A percentile compares a stretch with the other conserved stretches of the same genome.
Evolutionary conservation across 257 asterid genomes (phyloP).

Genomic region (Striga asiatica): DNA sequence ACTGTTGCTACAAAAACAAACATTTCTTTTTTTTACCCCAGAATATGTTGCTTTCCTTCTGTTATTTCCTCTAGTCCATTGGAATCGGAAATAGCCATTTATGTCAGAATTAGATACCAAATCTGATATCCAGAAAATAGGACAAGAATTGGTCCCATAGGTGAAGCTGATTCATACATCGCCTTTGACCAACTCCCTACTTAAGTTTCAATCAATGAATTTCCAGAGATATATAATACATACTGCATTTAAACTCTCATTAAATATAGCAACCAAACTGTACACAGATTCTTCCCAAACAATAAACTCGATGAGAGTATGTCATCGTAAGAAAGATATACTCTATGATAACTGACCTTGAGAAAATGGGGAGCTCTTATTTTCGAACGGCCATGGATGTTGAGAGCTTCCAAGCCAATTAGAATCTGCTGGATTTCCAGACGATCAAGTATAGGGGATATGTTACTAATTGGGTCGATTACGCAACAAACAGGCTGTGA

Average conservation of each 20-base stretch:
- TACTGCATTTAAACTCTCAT: conserved; percentile 1
- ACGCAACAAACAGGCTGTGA: conserved; percentile 43
- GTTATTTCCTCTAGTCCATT: neutral
- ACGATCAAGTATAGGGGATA: conserved; percentile 75
- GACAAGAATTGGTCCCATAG: conserved; percentile 1
- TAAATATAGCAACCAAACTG: conserved; percentile 3
- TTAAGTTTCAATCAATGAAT: neutral
- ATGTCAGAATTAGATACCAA: neutral
- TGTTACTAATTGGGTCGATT: conserved; percentile 71
- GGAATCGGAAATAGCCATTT: conserved; percentile 6
- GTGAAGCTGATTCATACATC: neutral
- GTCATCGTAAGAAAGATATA: conserved; percentile 18
- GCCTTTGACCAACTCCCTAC: neutral
- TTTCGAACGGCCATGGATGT: conserved; percentile 36
- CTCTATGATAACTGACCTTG: conserved; percentile 47
- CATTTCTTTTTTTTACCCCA: neutral
- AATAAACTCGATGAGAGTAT: neutral
- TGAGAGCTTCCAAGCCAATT: conserved; percentile 49
- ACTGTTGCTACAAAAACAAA: neutral
- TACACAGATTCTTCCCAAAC: neutral
- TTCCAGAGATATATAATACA: neutral
- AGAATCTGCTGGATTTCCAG: conserved; percentile 75
- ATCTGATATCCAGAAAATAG: neutral
- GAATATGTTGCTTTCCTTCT: neutral
- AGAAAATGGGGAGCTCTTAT: conserved; percentile 80